phyloP scores from a whole-genome alignment of 1,284 basidiomycete species.

The Microbotryum scabiosae region DNA sequence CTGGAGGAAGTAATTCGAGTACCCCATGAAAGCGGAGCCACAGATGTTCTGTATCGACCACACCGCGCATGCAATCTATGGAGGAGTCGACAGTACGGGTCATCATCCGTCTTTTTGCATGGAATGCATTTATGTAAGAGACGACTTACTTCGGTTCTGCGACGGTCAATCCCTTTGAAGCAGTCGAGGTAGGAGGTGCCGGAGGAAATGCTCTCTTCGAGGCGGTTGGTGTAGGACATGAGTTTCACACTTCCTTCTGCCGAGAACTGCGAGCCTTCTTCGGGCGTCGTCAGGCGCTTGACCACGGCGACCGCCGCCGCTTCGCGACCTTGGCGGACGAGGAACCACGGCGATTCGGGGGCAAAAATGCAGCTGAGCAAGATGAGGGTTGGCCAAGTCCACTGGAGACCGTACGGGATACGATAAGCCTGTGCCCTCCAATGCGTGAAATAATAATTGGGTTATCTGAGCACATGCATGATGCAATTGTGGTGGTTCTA shows the following conservation, averaged over 20 bases:
- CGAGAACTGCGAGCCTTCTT: slow-evolving; percentile 39
- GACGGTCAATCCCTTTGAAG: slow-evolving; percentile 43
- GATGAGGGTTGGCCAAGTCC: slow-evolving; percentile 34
- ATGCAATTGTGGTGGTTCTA: too few species aligned
- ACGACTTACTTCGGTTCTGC: slow-evolving; percentile 43
- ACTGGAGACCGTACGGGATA: slow-evolving; percentile 44
- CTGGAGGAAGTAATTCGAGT: slow-evolving; percentile 39
- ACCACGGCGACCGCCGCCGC: slow-evolving; percentile 44
- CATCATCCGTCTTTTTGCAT: too few species aligned
- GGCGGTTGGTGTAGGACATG: slow-evolving; percentile 43
- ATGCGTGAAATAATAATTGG: too few species aligned
- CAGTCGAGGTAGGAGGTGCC: slow-evolving; percentile 44
- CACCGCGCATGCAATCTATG: slow-evolving; percentile 6
- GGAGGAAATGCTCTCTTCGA: slow-evolving; percentile 40
- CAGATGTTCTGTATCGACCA: slow-evolving; percentile 33
- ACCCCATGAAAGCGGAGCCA: slow-evolving; percentile 31
- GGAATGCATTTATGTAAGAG: too few species aligned
- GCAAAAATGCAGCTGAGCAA: slow-evolving; percentile 38
- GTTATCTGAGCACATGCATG: not conserved
- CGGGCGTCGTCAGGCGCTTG: slow-evolving; percentile 39
- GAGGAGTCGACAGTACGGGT: not conserved
- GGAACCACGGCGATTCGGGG: slow-evolving; percentile 44
- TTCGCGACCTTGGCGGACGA: slow-evolving; percentile 44
- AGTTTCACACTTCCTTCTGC: slow-evolving; percentile 24
- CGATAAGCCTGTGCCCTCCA: slow-evolving; percentile 39